Evolutionary conservation across 371 early-diverging fungal species (phyloP).

Genomic region (Conidiobolus incongruus): DNA sequence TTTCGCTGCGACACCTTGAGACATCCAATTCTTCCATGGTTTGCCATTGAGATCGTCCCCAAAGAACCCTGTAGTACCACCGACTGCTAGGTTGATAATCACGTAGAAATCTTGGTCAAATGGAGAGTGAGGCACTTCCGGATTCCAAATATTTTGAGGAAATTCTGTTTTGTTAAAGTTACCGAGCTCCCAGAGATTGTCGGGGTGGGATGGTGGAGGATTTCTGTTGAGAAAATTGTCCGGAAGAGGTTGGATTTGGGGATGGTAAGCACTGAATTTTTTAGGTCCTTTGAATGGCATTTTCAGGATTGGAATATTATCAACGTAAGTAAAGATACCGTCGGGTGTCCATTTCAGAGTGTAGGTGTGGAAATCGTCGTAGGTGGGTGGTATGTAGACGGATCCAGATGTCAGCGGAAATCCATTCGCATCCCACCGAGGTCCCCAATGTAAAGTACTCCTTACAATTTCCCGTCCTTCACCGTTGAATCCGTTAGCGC

Average conservation of each 20-base stretch:
- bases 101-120: conserved; percentile 40
- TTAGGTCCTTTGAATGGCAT: no score
- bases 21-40: conserved; percentile 10
- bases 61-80: conserved; percentile 35
- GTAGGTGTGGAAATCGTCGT: conserved; percentile 18
- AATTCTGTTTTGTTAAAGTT: conserved; percentile 14
- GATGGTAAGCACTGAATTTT: no score
- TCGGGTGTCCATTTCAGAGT: conserved; percentile 33
- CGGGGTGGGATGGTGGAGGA: no score
- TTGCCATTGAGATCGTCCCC: conserved; percentile 18
- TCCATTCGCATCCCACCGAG: neutral
- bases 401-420: neutral
- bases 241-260: no score
- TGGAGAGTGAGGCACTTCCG: conserved; percentile 19
- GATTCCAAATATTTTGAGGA: conserved; percentile 23
- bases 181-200: conserved; percentile 17
- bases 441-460: conserved; percentile 3
- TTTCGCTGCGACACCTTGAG: conserved; percentile 12
- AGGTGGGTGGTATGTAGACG: neutral
- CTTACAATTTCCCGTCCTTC: neutral
- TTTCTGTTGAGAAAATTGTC: no score
- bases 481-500: conserved; percentile 7
- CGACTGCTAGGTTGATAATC: conserved; percentile 43
- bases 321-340: conserved; percentile 29
- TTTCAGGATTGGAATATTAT: conserved; percentile 9